Percentiles rank a stretch among this genome's conserved stretches.
These are phyloP conservation scores for Dothistroma pini DNA, from an alignment of 2,329 filamentous ascomycete genomes.

Conservation along the genomic window DNA sequence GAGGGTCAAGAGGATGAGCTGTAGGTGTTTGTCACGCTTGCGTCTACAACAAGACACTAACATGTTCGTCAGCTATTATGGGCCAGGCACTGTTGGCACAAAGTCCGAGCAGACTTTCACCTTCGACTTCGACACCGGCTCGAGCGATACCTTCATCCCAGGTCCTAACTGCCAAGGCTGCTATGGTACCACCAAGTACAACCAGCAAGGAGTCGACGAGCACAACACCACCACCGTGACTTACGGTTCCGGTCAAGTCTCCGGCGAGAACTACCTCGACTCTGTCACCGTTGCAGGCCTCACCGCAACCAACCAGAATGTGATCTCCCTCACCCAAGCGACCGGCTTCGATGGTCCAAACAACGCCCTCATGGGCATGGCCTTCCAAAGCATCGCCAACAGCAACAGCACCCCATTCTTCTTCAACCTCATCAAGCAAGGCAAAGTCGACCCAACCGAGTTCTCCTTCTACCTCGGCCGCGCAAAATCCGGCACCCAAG, in stretches of 20 bases:
- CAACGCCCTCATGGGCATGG: constrained; percentile 27
- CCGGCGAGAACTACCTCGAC: constrained; percentile 28
- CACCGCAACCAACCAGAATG: constrained; percentile 24
- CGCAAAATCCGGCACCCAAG: constrained; percentile 17
- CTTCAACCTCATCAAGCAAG: constrained; percentile 27
- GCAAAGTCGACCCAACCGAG: constrained; percentile 24
- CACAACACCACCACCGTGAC: constrained; percentile 26
- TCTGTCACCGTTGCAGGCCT: constrained; percentile 26
- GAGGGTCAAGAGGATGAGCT: constrained; percentile 16
- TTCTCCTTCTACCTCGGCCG: constrained; percentile 33
- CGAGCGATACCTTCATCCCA: constrained; percentile 24
- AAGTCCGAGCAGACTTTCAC: constrained; percentile 19
- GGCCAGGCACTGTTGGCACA: constrained; percentile 11
- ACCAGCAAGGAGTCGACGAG: constrained; percentile 22
- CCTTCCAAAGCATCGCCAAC: constrained; percentile 22
- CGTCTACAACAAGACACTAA: neutral
- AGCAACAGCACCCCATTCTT: constrained; percentile 24
- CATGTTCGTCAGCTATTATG: constrained; percentile 13
- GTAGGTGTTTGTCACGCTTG: constrained; percentile 3
- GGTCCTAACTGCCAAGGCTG: constrained; percentile 21
- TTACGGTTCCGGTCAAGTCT: constrained; percentile 25
- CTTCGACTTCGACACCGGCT: constrained; percentile 28
- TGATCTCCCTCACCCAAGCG: constrained; percentile 27
- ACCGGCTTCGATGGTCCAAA: constrained; percentile 24
- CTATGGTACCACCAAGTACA: constrained; percentile 23